Evolutionary conservation across 257 asterid species (phyloP), one percentile per base, ranked within the genome.

Genomic region (Linderniella brevidens): DNA sequence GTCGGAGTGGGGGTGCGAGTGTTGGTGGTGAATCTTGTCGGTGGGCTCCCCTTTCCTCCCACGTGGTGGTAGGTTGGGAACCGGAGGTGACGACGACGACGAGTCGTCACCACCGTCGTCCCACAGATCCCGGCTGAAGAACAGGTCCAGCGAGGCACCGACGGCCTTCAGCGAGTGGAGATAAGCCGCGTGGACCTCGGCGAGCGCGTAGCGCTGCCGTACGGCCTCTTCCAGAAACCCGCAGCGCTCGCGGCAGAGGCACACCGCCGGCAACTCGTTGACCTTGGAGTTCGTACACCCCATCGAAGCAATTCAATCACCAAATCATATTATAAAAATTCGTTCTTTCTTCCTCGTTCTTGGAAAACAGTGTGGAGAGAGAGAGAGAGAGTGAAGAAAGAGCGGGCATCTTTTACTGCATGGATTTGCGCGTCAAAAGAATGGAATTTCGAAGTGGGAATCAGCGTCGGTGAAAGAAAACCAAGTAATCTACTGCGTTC

Each of bases 231-330:
- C 98, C 8, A 88, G 78, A 58, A 68, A 78, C 39, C 54, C 40
- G 35, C 96, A 88, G 1, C 96, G 94, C 16, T 88, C 94, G 1
- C 90, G 83, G 71, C 98, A 88, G 9, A 88, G 49, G 9, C 57
- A 54, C 41, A 88, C 87, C 49, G 96, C 96, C 71, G 98, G 98
- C 18, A 76, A 64, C 39, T 88, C 96, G 35, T 84, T 92, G 14
- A 64, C 80, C 80, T 88, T 88, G 5, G 98, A 88, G 56, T 52
- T 65, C 50, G 82, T 66, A 48, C 98, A 88, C 13, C 98, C 98
- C 98, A 88, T 87, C 32, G 32, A 6, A 25, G 32, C 32, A 6
- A 25, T 25, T n/a, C 3, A 6, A 25, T 25, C 32, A 25, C 32
- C 32, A 25, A 25, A 25, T 25, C 32, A 25, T 25, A 25, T 25